These are phyloP conservation scores for Evernia prunastri DNA, from an alignment of 495 filamentous ascomycete species.

Conservation along the genomic window DNA sequence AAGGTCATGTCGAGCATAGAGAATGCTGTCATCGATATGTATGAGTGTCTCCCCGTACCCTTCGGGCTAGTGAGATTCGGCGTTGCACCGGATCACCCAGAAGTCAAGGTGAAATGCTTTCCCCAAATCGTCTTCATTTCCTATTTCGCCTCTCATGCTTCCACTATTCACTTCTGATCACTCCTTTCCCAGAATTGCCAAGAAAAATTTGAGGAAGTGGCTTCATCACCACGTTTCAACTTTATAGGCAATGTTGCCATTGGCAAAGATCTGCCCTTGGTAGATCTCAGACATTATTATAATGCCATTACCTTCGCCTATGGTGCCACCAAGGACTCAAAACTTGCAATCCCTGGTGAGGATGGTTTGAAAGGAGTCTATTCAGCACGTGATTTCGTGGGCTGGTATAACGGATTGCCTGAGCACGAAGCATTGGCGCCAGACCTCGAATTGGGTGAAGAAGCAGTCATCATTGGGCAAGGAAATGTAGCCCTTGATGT, in stretches of 20 bases:
- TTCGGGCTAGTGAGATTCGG: conserved; percentile 89
- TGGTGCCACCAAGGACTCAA: conserved; percentile 76
- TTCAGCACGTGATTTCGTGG: conserved; percentile 90
- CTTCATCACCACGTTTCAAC: conserved; percentile 70
- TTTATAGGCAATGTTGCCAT: conserved; percentile 87
- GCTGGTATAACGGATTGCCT: conserved; percentile 96
- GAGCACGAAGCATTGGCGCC: conserved; percentile 73
- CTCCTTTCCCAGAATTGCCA: conserved; percentile 69
- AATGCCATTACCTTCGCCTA: conserved; percentile 91
- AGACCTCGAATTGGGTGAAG: conserved; percentile 67
- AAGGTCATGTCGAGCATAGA: conserved; percentile 68
- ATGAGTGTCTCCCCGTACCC: conserved; percentile 85
- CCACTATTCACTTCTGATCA: conserved; percentile 1
- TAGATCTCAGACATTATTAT: conserved; percentile 70
- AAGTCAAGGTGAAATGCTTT: conserved; percentile 71
- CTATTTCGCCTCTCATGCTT: not conserved
- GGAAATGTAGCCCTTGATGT: conserved; percentile 96
- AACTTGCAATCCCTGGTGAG: conserved; percentile 77
- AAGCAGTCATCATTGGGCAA: conserved; percentile 86
- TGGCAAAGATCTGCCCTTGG: conserved; percentile 64
- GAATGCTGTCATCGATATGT: conserved; percentile 83
- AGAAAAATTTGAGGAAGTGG: conserved; percentile 86
- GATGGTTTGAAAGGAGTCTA: conserved; percentile 62
- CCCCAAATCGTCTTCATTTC: not conserved
- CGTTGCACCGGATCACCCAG: conserved; percentile 93